Conservation (phyloP, 495 filamentous ascomycete genomes). For the Tuber brumale region DNA sequence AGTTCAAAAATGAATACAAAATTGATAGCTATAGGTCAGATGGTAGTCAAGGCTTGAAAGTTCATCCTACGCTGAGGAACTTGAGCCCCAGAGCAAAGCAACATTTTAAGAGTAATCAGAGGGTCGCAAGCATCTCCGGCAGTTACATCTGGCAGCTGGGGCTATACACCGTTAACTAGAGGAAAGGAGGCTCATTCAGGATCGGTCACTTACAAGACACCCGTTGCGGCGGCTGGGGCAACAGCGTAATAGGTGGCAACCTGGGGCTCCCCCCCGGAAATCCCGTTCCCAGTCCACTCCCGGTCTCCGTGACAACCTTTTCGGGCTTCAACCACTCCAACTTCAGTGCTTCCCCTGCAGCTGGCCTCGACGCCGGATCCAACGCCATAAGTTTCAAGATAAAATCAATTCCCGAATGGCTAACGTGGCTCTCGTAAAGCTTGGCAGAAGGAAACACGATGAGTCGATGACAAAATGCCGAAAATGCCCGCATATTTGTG, state of each 20-base stretch:
- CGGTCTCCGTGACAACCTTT: background rate
- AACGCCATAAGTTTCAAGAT: background rate
- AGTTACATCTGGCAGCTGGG: background rate
- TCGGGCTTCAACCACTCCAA: background rate
- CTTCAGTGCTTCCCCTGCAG: background rate
- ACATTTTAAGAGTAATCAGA: background rate
- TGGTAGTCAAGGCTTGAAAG: background rate
- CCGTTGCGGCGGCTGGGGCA: background rate
- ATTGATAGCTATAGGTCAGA: background rate
- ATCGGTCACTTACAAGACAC: background rate
- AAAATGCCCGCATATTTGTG: background rate
- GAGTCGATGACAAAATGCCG: background rate
- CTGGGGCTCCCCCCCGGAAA: background rate
- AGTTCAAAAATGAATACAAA: background rate
- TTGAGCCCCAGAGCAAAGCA: background rate
- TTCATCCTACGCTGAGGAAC: background rate
- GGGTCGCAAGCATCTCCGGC: background rate
- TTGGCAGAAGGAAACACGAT: background rate
- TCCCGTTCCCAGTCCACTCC: background rate
- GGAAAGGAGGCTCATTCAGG: background rate
- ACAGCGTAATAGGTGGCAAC: background rate
- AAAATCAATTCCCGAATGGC: background rate
- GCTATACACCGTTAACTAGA: background rate
- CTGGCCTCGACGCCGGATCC: background rate
- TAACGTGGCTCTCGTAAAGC: background rate